These are phyloP conservation scores for Linnemannia zychae DNA, from an alignment of 192 early-diverging fungal species.

Conservation along the genomic window DNA sequence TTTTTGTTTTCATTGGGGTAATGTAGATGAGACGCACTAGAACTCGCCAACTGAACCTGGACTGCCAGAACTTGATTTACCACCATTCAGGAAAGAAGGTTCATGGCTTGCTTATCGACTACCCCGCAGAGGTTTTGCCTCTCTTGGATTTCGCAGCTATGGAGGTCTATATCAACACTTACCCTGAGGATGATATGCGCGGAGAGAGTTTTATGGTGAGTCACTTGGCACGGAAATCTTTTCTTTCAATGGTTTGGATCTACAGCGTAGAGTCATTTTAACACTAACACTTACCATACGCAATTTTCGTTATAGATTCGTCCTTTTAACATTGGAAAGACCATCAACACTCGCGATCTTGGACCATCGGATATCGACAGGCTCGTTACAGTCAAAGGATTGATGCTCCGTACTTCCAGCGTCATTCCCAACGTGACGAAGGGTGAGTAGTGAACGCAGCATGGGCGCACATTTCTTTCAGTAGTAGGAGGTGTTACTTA, in stretches of 20 bases:
- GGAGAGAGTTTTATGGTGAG: constrained; percentile 72
- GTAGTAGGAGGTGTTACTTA: no score
- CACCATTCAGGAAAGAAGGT: constrained; percentile 77
- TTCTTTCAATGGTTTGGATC: background rate
- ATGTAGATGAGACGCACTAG: constrained; percentile 76
- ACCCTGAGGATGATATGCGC: constrained; percentile 72
- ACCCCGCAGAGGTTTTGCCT: constrained; percentile 96
- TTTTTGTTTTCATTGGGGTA: background rate
- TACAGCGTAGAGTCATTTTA: no score
- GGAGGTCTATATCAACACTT: constrained; percentile 76
- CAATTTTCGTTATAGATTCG: constrained; percentile 70
- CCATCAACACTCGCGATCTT: constrained; percentile 94
- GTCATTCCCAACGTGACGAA: constrained; percentile 95
- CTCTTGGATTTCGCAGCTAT: constrained; percentile 92
- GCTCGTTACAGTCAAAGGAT: constrained; percentile 93
- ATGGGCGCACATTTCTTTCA: no score
- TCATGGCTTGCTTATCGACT: constrained; percentile 90
- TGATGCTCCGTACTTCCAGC: constrained; percentile 92
- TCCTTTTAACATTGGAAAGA: constrained; percentile 84
- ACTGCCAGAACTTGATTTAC: constrained; percentile 84
- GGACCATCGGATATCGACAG: constrained; percentile 98
- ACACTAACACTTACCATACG: background rate
- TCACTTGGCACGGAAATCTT: background rate
- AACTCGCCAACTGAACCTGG: constrained; percentile 86
- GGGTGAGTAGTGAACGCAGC: constrained; percentile 50